Evolutionary conservation across 1,284 basidiomycete species (phyloP).

Genomic region (Vanrija pseudolonga): DNA sequence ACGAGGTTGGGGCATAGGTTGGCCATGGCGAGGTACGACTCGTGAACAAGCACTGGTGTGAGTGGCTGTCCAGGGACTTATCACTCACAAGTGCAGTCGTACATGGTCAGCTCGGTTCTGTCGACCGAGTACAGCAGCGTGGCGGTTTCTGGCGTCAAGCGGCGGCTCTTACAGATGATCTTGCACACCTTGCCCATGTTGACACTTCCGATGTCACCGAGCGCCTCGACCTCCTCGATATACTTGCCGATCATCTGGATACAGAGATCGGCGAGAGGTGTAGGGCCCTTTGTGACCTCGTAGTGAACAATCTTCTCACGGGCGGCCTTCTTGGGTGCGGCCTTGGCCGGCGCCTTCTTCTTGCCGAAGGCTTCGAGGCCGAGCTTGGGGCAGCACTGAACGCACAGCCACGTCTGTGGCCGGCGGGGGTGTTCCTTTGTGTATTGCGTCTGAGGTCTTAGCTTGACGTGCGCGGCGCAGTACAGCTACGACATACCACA

Average conservation of each 20-base stretch:
- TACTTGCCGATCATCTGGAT: constrained; percentile 80
- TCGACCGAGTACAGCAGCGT: constrained; percentile 75
- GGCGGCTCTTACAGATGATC: constrained; percentile 79
- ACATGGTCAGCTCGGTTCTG: constrained; percentile 69
- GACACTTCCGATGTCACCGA: constrained; percentile 77
- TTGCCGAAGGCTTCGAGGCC: constrained; percentile 69
- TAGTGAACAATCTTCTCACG: constrained; percentile 58
- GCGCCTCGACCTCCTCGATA: constrained; percentile 84
- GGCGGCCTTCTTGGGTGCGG: constrained; percentile 40
- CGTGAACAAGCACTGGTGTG: constrained; percentile 61
- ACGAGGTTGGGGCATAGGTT: constrained; percentile 76
- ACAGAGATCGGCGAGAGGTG: constrained; percentile 69
- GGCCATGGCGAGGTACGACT: constrained; percentile 65
- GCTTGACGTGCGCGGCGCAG: neutral
- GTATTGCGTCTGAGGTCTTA: constrained; percentile 65
- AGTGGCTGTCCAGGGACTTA: neutral
- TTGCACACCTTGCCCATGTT: constrained; percentile 79
- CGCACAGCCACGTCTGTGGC: constrained; percentile 69
- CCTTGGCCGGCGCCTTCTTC: constrained; percentile 65
- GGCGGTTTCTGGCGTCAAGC: constrained; percentile 74
- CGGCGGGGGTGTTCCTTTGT: constrained; percentile 63
- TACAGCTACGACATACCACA: constrained; percentile 59
- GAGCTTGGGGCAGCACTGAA: constrained; percentile 68
- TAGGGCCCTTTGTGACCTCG: constrained; percentile 64
- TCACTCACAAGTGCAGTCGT: constrained; percentile 82